Percentiles rank a stretch among this genome's conserved stretches.
Conservation (phyloP, 2,329 filamentous ascomycete species). For the Penicillium nordicum region DNA sequence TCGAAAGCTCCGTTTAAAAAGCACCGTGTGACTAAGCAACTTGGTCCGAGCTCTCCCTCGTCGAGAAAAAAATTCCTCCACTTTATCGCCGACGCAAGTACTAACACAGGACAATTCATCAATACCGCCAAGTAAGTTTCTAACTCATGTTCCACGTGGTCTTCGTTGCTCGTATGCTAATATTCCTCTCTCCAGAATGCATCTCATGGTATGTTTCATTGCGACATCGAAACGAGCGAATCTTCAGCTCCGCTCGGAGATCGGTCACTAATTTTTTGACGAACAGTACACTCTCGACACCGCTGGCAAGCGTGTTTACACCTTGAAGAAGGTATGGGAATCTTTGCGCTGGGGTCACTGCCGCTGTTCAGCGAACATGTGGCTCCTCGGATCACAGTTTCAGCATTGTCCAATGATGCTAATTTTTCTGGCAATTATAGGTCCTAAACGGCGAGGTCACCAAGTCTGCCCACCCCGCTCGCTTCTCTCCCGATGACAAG, state of each 20-base stretch:
- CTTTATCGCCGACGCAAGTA: conserved; percentile 16
- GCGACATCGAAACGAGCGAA: conserved; percentile 5
- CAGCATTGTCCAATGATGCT: neutral
- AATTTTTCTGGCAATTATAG: conserved; percentile 8
- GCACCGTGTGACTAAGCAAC: conserved; percentile 18
- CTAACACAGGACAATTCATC: conserved; percentile 14
- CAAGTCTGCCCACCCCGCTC: conserved; percentile 91
- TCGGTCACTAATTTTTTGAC: conserved; percentile 9
- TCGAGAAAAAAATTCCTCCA: conserved; percentile 28
- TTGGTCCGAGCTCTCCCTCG: conserved; percentile 19
- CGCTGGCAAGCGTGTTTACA: conserved; percentile 86
- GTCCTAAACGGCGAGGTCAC: conserved; percentile 74
- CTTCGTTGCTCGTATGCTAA: conserved; percentile 4
- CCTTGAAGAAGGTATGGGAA: conserved; percentile 69
- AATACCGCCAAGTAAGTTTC: conserved; percentile 30
- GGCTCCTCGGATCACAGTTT: conserved; percentile 24
- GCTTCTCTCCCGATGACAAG: conserved; percentile 98
- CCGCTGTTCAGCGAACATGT: neutral
- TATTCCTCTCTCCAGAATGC: conserved; percentile 29
- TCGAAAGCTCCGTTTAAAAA: conserved; percentile 21
- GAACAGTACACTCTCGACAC: conserved; percentile 73
- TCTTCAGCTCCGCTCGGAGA: conserved; percentile 9
- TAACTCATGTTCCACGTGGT: neutral
- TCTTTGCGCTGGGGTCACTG: neutral
- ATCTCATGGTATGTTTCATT: conserved; percentile 40